Evolutionary conservation across 495 filamentous ascomycete species (phyloP).

Genomic region (Neurospora discreta): DNA sequence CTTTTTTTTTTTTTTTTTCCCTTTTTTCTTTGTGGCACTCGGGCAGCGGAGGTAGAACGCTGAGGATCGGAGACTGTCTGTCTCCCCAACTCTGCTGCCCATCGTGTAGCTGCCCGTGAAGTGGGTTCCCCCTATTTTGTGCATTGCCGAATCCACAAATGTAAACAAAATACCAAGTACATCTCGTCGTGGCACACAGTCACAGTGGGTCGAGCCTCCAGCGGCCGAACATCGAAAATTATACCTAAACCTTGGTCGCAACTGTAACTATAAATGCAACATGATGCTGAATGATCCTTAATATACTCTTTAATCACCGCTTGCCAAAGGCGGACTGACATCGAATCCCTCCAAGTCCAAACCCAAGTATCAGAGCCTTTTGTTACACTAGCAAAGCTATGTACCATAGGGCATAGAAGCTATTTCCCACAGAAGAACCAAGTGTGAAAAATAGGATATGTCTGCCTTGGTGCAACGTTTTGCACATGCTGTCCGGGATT

Average conservation of each 20-base stretch:
- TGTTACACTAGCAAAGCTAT: not conserved
- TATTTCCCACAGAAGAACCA: not conserved
- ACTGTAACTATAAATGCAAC: not conserved
- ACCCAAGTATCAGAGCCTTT: not conserved
- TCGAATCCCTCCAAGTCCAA: not conserved
- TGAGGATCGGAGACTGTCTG: too few species aligned
- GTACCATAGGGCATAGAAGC: too few species aligned
- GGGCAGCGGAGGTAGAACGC: not conserved
- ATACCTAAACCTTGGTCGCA: not conserved
- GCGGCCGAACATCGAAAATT: not conserved
- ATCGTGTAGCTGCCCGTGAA: not conserved
- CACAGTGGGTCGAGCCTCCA: not conserved
- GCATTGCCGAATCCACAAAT: not conserved
- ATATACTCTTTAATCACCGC: not conserved
- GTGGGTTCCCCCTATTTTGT: not conserved
- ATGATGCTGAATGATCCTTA: not conserved
- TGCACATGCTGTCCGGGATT: not conserved
- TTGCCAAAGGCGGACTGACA: not conserved
- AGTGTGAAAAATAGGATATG: not conserved
- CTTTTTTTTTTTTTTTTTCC: not conserved
- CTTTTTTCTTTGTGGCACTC: not conserved
- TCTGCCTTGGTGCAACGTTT: not conserved
- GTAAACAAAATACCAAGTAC: not conserved
- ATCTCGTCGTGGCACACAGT: not conserved
- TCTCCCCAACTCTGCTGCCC: too few species aligned